Percentiles rank a stretch among this genome's conserved stretches.
phyloP scores from a whole-genome alignment of 495 filamentous ascomycete species.

The Trichoderma virens region DNA sequence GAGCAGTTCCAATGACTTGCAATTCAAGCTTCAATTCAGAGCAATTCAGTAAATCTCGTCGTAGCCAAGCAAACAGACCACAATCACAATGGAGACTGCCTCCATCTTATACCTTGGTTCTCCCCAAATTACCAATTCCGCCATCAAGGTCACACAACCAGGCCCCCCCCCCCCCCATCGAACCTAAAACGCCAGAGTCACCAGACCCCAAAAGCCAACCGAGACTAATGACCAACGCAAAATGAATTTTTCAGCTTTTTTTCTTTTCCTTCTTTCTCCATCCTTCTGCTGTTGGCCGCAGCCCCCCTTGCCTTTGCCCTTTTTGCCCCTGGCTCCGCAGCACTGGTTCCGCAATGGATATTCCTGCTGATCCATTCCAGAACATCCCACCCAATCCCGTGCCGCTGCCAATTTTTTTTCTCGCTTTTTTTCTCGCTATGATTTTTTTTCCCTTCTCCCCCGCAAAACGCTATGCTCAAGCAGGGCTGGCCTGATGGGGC shows the following conservation, averaged over 20 bases:
- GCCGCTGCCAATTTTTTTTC: not conserved
- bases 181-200: not conserved
- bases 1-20: too few species aligned
- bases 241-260: not conserved
- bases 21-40: too few species aligned
- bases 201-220: not conserved
- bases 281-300: not conserved
- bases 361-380: not conserved
- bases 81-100: too few species aligned
- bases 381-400: not conserved
- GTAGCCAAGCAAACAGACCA: too few species aligned
- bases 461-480: not conserved
- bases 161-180: not conserved
- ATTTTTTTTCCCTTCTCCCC: conserved; percentile 6
- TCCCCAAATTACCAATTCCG: too few species aligned
- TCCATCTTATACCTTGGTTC: too few species aligned
- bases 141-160: not conserved
- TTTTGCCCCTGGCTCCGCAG: conserved; percentile 6
- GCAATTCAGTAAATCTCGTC: too few species aligned
- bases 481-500: not conserved
- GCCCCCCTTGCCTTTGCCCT: too few species aligned
- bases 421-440: not conserved
- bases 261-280: not conserved
- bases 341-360: too few species aligned
- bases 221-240: not conserved